These are phyloP conservation scores for Apiospora koreana DNA, from an alignment of 2,329 filamentous ascomycete genomes.

Conservation along the genomic window DNA sequence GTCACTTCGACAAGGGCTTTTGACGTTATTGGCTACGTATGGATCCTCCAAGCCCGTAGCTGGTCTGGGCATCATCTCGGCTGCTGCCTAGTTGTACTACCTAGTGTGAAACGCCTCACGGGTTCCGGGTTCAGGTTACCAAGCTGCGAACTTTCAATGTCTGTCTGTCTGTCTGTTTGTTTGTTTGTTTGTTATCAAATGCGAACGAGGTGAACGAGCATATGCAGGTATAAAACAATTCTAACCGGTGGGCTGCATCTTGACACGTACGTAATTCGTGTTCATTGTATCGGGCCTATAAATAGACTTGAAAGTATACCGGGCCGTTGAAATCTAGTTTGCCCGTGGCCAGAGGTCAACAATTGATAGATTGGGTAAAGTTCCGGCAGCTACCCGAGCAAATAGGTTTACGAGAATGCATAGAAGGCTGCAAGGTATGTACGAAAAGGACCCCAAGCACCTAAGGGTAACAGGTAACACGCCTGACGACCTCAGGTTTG, in stretches of 20 bases:
- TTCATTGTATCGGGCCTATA: not conserved
- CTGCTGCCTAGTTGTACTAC: constrained; percentile 1
- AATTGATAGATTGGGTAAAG: not conserved
- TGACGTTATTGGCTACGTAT: not conserved
- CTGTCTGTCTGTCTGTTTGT: too few relatives aligned
- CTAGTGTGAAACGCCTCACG: not conserved
- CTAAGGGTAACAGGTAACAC: too few relatives aligned
- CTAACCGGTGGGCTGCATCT: not conserved
- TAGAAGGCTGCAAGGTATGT: not conserved
- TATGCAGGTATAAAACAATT: not conserved
- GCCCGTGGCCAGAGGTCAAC: not conserved
- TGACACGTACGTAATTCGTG: not conserved
- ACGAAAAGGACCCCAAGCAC: not conserved
- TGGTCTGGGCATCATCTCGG: constrained; percentile 1
- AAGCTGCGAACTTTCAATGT: too few relatives aligned
- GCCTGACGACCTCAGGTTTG: not conserved
- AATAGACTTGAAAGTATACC: constrained; percentile 3
- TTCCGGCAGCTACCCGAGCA: not conserved
- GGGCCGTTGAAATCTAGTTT: not conserved
- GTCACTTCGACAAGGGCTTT: not conserved
- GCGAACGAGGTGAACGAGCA: not conserved
- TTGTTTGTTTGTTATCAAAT: not conserved
- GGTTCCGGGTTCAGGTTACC: not conserved
- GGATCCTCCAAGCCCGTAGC: not conserved
- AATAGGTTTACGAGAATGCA: not conserved